Evolutionary conservation across 768 basidiomycete species (phyloP).

Genomic region (Russula sp.): DNA sequence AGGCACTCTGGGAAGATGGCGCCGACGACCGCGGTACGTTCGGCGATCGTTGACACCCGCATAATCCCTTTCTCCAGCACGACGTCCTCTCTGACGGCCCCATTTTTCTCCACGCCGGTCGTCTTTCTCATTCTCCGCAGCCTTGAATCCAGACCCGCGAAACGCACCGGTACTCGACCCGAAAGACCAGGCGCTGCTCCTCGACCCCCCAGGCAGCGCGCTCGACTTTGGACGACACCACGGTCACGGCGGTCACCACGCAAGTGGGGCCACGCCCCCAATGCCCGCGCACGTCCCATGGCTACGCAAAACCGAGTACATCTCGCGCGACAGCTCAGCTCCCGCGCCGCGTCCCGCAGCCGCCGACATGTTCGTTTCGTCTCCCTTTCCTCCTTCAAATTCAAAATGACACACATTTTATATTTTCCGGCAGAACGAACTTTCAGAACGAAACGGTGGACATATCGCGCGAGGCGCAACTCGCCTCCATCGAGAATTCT

Average conservation of each 20-base stretch:
- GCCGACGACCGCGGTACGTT: conserved; percentile 55
- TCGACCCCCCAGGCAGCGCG: conserved; percentile 48
- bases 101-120: background rate
- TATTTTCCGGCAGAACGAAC: conserved; percentile 34
- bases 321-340: conserved; percentile 52
- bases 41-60: background rate
- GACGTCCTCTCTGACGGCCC: background rate
- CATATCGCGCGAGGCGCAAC: conserved; percentile 65
- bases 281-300: conserved; percentile 67
- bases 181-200: conserved; percentile 67
- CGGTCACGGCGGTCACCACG: conserved; percentile 23
- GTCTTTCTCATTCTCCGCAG: conserved; percentile 23
- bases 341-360: conserved; percentile 31
- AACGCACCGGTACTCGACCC: conserved; percentile 60
- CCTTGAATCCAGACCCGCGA: conserved; percentile 58
- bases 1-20: conserved; percentile 76
- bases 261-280: conserved; percentile 35
- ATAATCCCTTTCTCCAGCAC: background rate
- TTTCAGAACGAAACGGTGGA: conserved; percentile 44
- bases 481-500: conserved; percentile 71
- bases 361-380: conserved; percentile 49
- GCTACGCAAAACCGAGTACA: conserved; percentile 89
- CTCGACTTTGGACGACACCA: conserved; percentile 34
- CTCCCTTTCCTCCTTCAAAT: background rate
- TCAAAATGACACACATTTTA: background rate